Base-by-base conservation (phyloP, 257 asterid genomes). In the Capsicum rhomboideum region DNA sequence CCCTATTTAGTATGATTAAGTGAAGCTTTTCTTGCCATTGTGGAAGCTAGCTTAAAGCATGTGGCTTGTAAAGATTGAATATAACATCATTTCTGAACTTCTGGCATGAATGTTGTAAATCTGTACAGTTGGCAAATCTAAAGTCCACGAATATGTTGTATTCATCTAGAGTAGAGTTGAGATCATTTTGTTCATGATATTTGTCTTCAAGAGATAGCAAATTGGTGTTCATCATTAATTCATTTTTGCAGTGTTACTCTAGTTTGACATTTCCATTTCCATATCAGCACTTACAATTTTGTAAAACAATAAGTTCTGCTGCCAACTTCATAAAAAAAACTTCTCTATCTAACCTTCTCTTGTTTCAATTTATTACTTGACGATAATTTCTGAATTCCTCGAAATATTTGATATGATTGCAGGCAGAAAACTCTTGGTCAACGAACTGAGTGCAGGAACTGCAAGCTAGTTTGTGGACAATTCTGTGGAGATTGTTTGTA, bases 401-500 rank as follows among this genome's bases (percentile, higher is more conserved):
- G 16, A 46, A 49, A 14, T 75, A 49, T 49, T 75, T 0, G 23
- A 46, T 75, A 4, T 59, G 49, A 75, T 84, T 81, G 83, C 91
- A 94, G 97, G 31, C 98, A 90, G 78, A 94, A 91, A 66, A 91
- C 97, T 52, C 85, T 89, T 1, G 92, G 94, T 82, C 88, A n/a
- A 49, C 95, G 54, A 54, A 91, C 93, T 37, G 72, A 83, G 8
- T 94, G 98, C 93, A 83, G 87, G 89, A 90, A 90, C 83, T 94
- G 98, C 92, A 64, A 82, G 79, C 1, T 20, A 8, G 87, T 71
- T 31, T 54, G 85, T 5, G 95, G 98, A 72, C 95, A 92, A 86
- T 59, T 94, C 16, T 94, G 98, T 89, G 98, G 97, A 89, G 98
- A 94, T 86, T 94, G 95, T 90, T 87, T 94, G 29, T 91, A 86